phyloP scores from a whole-genome alignment of 1,139 yeast species.

The Lodderomyces theae region DNA sequence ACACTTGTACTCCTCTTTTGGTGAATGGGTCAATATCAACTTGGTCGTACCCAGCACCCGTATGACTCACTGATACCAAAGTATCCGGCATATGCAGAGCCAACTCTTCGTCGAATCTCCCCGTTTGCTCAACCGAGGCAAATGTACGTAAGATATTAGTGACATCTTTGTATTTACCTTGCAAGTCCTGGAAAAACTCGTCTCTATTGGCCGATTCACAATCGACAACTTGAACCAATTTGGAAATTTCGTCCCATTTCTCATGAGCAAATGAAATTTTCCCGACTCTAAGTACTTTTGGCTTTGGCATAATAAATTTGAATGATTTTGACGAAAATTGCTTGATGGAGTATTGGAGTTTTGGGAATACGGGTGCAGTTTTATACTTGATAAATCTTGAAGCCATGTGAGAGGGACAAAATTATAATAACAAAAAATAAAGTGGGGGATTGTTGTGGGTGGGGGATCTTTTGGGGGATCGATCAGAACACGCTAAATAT shows the following conservation, averaged over 20 bases:
- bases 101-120: slow-evolving; percentile 74
- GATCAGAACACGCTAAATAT: too few species aligned
- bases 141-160: slow-evolving; percentile 53
- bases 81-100: slow-evolving; percentile 56
- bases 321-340: not conserved
- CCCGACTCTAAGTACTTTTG: slow-evolving; percentile 62
- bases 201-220: slow-evolving; percentile 44
- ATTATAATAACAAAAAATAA: not conserved
- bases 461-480: slow-evolving; percentile 3
- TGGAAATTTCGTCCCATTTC: slow-evolving; percentile 52
- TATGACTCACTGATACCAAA: slow-evolving; percentile 66
- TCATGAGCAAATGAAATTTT: slow-evolving; percentile 49
- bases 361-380: not conserved
- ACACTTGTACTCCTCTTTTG: slow-evolving; percentile 55
- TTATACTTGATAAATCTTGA: not conserved
- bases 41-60: slow-evolving; percentile 95
- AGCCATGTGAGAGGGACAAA: not conserved
- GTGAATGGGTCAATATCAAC: slow-evolving; percentile 56
- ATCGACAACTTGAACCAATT: slow-evolving; percentile 50
- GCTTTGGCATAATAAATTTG: slow-evolving; percentile 22
- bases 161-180: slow-evolving; percentile 46
- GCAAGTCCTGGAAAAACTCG: slow-evolving; percentile 50
- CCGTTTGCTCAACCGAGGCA: slow-evolving; percentile 51
- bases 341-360: not conserved
- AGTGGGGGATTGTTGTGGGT: slow-evolving; percentile 1